Percentiles rank a stretch among this genome's conserved stretches.
Conservation (phyloP, 148 eudicot species). For the Camellia lanceoleosa region DNA sequence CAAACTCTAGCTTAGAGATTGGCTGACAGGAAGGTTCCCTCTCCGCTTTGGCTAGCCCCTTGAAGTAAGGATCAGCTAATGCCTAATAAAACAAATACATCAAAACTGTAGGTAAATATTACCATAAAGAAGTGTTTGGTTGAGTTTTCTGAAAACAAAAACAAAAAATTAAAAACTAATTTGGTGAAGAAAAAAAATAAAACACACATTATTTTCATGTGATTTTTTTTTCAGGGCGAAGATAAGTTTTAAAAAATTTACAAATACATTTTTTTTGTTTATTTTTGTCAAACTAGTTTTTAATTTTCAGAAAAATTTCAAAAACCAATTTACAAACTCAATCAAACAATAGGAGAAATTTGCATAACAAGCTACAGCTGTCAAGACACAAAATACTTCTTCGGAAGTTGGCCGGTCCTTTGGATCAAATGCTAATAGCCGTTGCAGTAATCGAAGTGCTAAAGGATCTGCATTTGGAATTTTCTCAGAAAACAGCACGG, state of each 20-base stretch:
- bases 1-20: constrained; percentile 67
- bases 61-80: constrained; percentile 60
- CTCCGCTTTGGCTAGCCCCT: constrained; percentile 66
- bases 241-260: no score
- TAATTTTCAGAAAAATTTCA: no score
- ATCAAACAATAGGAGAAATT: background rate
- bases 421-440: constrained; percentile 78
- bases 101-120: background rate
- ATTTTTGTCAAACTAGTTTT: no score
- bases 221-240: no score
- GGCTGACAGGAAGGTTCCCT: constrained; percentile 72
- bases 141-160: no score
- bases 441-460: constrained; percentile 58
- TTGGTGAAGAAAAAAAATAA: no score
- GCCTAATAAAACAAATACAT: constrained; percentile 13
- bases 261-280: no score
- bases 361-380: background rate
- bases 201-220: no score
- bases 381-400: constrained; percentile 36
- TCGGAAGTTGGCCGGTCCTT: constrained; percentile 88
- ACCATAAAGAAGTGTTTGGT: background rate
- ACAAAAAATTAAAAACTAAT: background rate
- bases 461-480: constrained; percentile 63
- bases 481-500: constrained; percentile 57
- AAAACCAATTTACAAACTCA: no score